These are phyloP conservation scores for Leccinum variicolor DNA, from an alignment of 768 basidiomycete species.

Conservation along the genomic window DNA sequence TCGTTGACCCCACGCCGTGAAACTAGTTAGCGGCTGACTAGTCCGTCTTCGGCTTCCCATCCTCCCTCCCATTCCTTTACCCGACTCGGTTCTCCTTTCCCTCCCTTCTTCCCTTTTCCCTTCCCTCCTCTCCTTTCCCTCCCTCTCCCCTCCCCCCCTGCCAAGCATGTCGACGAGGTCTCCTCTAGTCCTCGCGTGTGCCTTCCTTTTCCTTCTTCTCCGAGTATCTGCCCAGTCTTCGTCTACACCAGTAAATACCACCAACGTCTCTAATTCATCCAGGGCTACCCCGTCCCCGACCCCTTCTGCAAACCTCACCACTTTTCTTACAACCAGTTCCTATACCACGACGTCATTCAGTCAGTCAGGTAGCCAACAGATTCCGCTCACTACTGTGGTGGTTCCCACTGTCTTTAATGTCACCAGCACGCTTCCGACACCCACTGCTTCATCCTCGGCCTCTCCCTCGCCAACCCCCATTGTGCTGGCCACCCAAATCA, in stretches of 20 bases:
- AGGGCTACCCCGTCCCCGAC: background rate
- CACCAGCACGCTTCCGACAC: conserved; percentile 50
- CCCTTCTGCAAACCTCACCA: conserved; percentile 37
- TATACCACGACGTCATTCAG: conserved; percentile 47
- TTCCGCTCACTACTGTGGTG: conserved; percentile 50
- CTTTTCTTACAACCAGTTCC: conserved; percentile 54
- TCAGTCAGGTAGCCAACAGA: conserved; percentile 45
- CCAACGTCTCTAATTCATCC: conserved; percentile 11
- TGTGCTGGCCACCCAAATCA: conserved; percentile 60
- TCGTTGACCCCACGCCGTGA: background rate
- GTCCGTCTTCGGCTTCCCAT: conserved; percentile 5
- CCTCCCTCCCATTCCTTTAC: background rate
- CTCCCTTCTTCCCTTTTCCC: background rate
- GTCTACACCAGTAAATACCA: conserved; percentile 19
- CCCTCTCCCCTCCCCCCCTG: background rate
- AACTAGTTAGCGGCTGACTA: conserved; percentile 30
- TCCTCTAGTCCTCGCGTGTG: background rate
- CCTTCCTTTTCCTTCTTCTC: conserved; percentile 21
- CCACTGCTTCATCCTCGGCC: conserved; percentile 45
- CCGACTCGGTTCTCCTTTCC: background rate
- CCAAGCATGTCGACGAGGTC: conserved; percentile 12
- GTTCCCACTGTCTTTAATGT: conserved; percentile 63
- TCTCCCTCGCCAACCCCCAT: conserved; percentile 34
- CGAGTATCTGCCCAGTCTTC: conserved; percentile 38
- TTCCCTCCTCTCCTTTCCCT: background rate